Evolutionary conservation across 2,329 filamentous ascomycete genomes (phyloP).

Genomic region (Chrysosporium queenslandicum): DNA sequence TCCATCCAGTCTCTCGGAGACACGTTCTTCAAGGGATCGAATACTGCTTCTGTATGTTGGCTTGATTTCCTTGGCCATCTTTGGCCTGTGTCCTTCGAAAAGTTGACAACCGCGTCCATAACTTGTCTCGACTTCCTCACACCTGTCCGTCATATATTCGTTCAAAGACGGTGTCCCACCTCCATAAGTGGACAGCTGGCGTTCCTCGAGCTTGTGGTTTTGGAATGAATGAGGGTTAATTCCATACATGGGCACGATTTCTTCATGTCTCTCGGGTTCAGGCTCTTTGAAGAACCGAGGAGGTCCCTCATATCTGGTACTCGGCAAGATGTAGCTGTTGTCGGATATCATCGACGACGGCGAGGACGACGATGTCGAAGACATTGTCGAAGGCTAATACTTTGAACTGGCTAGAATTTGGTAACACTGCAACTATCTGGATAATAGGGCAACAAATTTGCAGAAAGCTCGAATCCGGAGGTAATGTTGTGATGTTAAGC

Average conservation of each 20-base stretch:
- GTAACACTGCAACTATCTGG: background rate
- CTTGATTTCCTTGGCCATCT: background rate
- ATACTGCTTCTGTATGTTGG: background rate
- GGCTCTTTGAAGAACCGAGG: background rate
- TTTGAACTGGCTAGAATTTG: background rate
- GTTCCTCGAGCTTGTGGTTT: background rate
- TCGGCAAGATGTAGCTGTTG: background rate
- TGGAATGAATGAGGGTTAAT: background rate
- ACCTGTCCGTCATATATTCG: background rate
- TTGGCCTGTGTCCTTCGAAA: background rate
- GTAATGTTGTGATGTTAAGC: background rate
- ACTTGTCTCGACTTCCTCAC: background rate
- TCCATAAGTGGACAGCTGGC: background rate
- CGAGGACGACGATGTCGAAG: background rate
- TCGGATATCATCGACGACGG: constrained; percentile 3
- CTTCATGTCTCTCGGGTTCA: background rate
- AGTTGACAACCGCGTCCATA: background rate
- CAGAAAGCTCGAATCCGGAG: background rate
- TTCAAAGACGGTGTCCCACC: background rate
- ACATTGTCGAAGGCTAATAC: background rate
- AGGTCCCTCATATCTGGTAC: background rate
- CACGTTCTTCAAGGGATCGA: constrained; percentile 14
- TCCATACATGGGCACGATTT: background rate
- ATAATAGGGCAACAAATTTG: background rate
- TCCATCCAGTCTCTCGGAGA: constrained; percentile 19